Percentiles rank a stretch among this genome's conserved stretches.
phyloP scores from a whole-genome alignment of 2,329 filamentous ascomycete genomes.

The Talaromyces funiculosus region DNA sequence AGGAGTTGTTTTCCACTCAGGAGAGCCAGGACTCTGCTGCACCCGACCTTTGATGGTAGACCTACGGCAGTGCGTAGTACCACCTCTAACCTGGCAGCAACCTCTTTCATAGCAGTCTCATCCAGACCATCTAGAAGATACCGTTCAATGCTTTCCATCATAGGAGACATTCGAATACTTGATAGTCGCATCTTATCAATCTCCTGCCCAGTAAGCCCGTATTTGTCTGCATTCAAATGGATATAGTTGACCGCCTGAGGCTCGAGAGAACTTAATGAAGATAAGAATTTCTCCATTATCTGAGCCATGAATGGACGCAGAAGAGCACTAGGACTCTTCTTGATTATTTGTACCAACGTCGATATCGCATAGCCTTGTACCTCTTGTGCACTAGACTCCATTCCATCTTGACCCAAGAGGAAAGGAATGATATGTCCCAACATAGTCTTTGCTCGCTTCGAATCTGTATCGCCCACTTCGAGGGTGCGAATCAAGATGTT shows the following conservation, averaged over 20 bases:
- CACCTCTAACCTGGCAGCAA: conserved; percentile 67
- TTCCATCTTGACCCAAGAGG: conserved; percentile 76
- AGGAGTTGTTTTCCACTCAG: conserved; percentile 71
- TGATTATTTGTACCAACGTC: conserved; percentile 82
- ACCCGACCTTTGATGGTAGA: conserved; percentile 89
- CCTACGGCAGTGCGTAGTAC: conserved; percentile 83
- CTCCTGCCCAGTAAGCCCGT: conserved; percentile 78
- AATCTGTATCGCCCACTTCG: conserved; percentile 62
- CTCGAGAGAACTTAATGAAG: conserved; percentile 79
- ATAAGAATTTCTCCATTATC: conserved; percentile 74
- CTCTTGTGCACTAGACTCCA: conserved; percentile 83
- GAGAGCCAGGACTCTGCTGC: conserved; percentile 75
- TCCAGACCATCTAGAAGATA: conserved; percentile 75
- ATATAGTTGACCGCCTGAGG: conserved; percentile 86
- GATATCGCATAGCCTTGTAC: conserved; percentile 77
- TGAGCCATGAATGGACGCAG: conserved; percentile 75
- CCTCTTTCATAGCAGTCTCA: conserved; percentile 65
- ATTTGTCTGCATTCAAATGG: conserved; percentile 77
- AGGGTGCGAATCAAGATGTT: conserved; percentile 80
- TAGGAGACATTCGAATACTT: conserved; percentile 76
- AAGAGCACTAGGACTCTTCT: conserved; percentile 71
- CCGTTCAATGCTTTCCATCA: conserved; percentile 87
- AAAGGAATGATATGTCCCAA: conserved; percentile 85
- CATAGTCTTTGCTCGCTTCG: conserved; percentile 69
- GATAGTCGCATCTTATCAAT: conserved; percentile 82